Evolutionary conservation across 768 basidiomycete species (phyloP).

Genomic region (Lactarius evosmus): DNA sequence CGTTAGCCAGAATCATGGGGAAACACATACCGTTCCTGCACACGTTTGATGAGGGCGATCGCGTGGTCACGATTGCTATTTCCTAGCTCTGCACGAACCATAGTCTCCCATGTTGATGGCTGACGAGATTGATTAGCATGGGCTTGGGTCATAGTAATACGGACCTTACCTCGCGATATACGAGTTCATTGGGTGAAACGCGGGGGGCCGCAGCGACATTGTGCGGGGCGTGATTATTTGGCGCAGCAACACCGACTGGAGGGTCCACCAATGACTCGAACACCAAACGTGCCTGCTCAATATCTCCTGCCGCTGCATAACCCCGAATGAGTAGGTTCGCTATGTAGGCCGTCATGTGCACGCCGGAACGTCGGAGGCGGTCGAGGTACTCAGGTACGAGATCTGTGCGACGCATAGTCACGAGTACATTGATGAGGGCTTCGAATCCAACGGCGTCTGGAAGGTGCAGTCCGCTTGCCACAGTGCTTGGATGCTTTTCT

Average conservation of each 20-base stretch:
- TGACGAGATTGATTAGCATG: constrained; percentile 32
- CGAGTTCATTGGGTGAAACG: constrained; percentile 50
- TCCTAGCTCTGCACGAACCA: constrained; percentile 89
- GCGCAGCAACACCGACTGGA: constrained; percentile 78
- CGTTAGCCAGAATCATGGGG: background rate
- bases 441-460: constrained; percentile 89
- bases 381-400: constrained; percentile 65
- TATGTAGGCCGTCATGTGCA: constrained; percentile 94
- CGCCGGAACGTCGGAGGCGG: constrained; percentile 56
- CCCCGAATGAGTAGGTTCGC: constrained; percentile 80
- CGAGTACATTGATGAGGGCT: constrained; percentile 81
- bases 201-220: constrained; percentile 39
- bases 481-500: constrained; percentile 47
- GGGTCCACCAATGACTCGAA: constrained; percentile 84
- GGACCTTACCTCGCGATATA: constrained; percentile 73
- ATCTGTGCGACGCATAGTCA: constrained; percentile 74
- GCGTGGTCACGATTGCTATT: constrained; percentile 72
- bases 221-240: constrained; percentile 82
- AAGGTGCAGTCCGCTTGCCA: constrained; percentile 34
- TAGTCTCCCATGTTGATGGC: constrained; percentile 93
- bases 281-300: constrained; percentile 67
- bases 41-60: constrained; percentile 59
- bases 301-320: constrained; percentile 61
- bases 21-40: constrained; percentile 60
- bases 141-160: constrained; percentile 11